Evolutionary conservation across 164 flowering plant genomes (phyloP), one percentile per base, ranked within the genome.

Genomic region (Protea cynaroides): DNA sequence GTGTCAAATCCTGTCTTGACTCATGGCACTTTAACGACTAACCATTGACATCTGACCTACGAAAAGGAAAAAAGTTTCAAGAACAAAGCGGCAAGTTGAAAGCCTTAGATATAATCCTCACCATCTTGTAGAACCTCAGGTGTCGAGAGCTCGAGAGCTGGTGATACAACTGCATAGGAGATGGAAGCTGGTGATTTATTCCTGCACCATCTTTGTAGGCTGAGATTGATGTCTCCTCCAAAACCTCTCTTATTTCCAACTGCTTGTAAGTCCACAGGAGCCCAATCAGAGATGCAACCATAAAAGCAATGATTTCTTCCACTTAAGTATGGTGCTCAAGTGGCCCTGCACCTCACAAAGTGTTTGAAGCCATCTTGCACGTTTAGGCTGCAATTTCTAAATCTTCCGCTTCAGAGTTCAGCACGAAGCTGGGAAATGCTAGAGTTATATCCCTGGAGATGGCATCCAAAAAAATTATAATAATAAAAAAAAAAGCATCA

Each of bases 361-460:
- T 3, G n/a, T 1, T 49, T 15, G 18, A 49, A 15, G 17, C 19
- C 52, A 47, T 47, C 52, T 49, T 25, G 14, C 18, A 6, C 4
- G 34, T 25, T 7, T 56, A 29, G n/a, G 47, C 14, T 8, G n/a
- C 49, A 29, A 59, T 65, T 34, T 76, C 80, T 62, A 75, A 75
- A 59, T 84, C 86, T 37, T 21, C 25, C 34, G 78, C 81, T 65
- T 72, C 61, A 2, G 78, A 58, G 67, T 65, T 67, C 57, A 78
- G 56, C 63, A 84, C 75, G 67, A 84, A 84, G 75, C 82, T 76
- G 13, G 89, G 89, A 73, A 84, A 84, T 65, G 78, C 67, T 38
- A 79, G 25, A 25, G 89, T 82, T 46, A 82, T 52, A 53, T 84
- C 86, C 85, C 89, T 84, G 84, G 36, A 69, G 43, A 65, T 57